These are phyloP conservation scores for Vishniacozyma victoriae DNA, from an alignment of 768 basidiomycete genomes.

Conservation along the genomic window DNA sequence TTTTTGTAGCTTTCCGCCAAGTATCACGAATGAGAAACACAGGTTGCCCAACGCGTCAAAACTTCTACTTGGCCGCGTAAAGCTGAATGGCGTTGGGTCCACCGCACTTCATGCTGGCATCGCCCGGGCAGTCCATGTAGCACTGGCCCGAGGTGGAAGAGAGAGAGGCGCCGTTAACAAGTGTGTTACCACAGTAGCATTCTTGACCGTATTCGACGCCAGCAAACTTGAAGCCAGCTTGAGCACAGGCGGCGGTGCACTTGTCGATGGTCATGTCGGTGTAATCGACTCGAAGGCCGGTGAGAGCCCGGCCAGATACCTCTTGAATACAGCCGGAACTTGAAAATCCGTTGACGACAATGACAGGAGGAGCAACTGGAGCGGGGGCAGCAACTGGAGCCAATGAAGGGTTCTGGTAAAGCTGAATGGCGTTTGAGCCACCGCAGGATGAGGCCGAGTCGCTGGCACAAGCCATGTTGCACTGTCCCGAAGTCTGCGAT, in stretches of 20 bases:
- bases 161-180: constrained; percentile 22
- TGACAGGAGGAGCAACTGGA: too few relatives aligned
- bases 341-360: constrained; percentile 10
- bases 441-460: constrained; percentile 21
- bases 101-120: constrained; percentile 8
- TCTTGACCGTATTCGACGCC: constrained; percentile 31
- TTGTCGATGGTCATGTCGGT: constrained; percentile 22
- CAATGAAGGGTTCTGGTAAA: too few relatives aligned
- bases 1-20: too few relatives aligned
- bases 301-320: constrained; percentile 33
- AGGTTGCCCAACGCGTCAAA: too few relatives aligned
- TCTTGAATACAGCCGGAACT: constrained; percentile 24
- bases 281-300: constrained; percentile 16
- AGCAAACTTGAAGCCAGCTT: constrained; percentile 22
- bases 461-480: constrained; percentile 35
- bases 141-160: constrained; percentile 15
- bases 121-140: constrained; percentile 33
- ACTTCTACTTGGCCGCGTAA: constrained; percentile 1
- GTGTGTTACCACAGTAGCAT: constrained; percentile 32
- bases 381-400: too few relatives aligned
- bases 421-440: constrained; percentile 20
- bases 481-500: constrained; percentile 11
- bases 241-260: constrained; percentile 27
- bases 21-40: too few relatives aligned
- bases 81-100: constrained; percentile 13